Percentiles rank a stretch among this genome's conserved stretches.
Conservation (phyloP, 2,329 filamentous ascomycete species). For the Exophiala aquamarina region DNA sequence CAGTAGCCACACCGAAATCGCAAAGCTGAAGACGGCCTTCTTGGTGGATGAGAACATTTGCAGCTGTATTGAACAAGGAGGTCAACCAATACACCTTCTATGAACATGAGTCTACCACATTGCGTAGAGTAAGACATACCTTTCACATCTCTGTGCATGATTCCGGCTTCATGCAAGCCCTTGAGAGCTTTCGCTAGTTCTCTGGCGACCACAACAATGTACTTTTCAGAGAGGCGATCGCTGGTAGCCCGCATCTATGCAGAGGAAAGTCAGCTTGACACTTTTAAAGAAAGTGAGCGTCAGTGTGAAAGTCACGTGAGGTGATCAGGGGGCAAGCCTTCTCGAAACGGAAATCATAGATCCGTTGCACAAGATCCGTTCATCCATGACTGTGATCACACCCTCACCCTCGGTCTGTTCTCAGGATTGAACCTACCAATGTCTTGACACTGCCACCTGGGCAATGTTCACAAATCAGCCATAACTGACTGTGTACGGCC, state of each 20-base stretch:
- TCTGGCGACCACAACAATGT: constrained; percentile 63
- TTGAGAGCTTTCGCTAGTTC: constrained; percentile 63
- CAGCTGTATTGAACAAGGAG: constrained; percentile 39
- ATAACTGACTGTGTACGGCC: constrained; percentile 63
- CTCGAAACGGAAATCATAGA: background rate
- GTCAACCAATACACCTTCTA: background rate
- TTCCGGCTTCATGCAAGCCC: constrained; percentile 64
- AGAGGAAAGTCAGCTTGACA: background rate
- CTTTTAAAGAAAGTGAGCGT: no score
- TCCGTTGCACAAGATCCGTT: no score
- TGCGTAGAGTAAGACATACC: constrained; percentile 38
- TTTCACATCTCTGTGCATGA: constrained; percentile 67
- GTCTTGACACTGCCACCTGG: constrained; percentile 66
- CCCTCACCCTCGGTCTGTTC: no score
- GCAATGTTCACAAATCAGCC: constrained; percentile 67
- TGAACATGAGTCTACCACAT: background rate
- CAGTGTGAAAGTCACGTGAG: no score
- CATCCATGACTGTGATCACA: no score
- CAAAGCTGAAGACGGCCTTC: constrained; percentile 63
- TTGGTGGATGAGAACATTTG: constrained; percentile 64
- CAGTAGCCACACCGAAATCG: constrained; percentile 66
- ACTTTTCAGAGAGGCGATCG: constrained; percentile 57
- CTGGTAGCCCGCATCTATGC: constrained; percentile 48
- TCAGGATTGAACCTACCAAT: constrained; percentile 56
- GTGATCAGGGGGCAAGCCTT: background rate